Conservation (phyloP, 2,329 filamentous ascomycete species). For the Samsoniella hepiali region DNA sequence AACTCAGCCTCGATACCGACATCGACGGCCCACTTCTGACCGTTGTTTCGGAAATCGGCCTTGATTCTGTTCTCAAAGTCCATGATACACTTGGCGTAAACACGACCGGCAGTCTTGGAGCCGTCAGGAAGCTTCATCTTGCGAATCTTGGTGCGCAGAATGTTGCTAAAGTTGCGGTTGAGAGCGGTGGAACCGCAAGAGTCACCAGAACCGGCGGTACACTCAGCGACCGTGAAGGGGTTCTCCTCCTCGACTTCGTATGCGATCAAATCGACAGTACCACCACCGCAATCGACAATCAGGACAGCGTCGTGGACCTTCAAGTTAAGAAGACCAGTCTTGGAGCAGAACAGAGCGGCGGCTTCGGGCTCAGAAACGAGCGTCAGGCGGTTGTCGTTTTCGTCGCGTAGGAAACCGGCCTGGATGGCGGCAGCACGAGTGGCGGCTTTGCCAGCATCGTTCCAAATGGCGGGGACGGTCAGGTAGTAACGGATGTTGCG, state of each 20-base stretch:
- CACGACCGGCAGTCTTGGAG: constrained; percentile 94
- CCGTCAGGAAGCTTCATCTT: constrained; percentile 99
- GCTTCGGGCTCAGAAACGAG: constrained; percentile 96
- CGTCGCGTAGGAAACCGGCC: constrained; percentile 91
- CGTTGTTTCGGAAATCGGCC: constrained; percentile 98
- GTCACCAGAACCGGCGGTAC: constrained; percentile 94
- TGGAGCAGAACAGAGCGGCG: constrained; percentile 94
- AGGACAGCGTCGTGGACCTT: constrained; percentile 98
- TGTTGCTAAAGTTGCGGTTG: constrained; percentile 98
- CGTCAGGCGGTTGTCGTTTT: constrained; percentile 95
- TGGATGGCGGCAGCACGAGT: constrained; percentile 95
- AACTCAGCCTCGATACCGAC: constrained; percentile 98
- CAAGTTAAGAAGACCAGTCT: constrained; percentile 90
- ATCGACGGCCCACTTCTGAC: constrained; percentile 98
- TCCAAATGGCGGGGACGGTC: constrained; percentile 99
- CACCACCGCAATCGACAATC: constrained; percentile 97
- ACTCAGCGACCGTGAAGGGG: constrained; percentile 94
- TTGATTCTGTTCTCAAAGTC: constrained; percentile 99
- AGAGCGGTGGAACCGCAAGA: constrained; percentile 97
- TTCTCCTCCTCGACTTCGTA: constrained; percentile 98
- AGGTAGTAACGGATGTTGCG: constrained; percentile 97
- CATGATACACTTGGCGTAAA: constrained; percentile 99
- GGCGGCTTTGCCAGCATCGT: constrained; percentile 95
- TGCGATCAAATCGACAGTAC: constrained; percentile 97
- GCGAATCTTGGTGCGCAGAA: constrained; percentile 92